Conservation (phyloP, 2,329 filamentous ascomycete genomes). For the Amesomyces nigricolor region DNA sequence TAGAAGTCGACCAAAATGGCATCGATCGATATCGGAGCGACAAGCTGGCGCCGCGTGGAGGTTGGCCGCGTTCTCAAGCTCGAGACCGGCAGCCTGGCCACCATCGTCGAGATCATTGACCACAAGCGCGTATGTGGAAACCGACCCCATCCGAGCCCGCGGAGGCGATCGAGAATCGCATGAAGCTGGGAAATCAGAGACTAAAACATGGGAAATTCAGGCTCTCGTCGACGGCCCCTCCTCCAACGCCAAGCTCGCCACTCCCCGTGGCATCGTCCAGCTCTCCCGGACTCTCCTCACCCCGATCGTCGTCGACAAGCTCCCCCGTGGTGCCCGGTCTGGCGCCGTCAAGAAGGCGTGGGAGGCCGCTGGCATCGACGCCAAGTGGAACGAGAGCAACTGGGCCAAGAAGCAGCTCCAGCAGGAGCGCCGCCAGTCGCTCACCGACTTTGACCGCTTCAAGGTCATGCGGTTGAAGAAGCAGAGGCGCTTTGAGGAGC, state of each 20-base stretch:
- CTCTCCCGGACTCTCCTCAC: constrained; percentile 84
- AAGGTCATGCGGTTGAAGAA: constrained; percentile 99
- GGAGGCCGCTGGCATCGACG: constrained; percentile 86
- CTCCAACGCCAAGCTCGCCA: constrained; percentile 68
- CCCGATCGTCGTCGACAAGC: constrained; percentile 76
- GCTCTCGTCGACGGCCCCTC: constrained; percentile 94
- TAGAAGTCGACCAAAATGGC: constrained; percentile 55
- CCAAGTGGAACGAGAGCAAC: constrained; percentile 85
- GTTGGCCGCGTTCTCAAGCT: constrained; percentile 95
- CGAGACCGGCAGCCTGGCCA: constrained; percentile 80
- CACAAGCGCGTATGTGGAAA: constrained; percentile 92
- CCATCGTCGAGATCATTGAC: constrained; percentile 99
- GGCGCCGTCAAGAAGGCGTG: constrained; percentile 80
- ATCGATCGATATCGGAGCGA: constrained; percentile 74
- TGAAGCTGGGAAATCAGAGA: constrained; percentile 18
- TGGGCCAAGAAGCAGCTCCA: constrained; percentile 92
- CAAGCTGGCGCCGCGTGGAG: constrained; percentile 94
- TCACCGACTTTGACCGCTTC: constrained; percentile 99
- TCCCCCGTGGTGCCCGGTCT: constrained; percentile 79
- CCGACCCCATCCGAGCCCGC: constrained; percentile 16
- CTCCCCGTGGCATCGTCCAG: constrained; percentile 80
- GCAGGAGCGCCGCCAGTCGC: constrained; percentile 76
- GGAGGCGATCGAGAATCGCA: constrained; percentile 4
- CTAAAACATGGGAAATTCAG: constrained; percentile 46
- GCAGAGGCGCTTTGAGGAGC: constrained; percentile 97